Base-by-base conservation (phyloP, 2,329 filamentous ascomycete species). In the Aspergillus ibericus region DNA sequence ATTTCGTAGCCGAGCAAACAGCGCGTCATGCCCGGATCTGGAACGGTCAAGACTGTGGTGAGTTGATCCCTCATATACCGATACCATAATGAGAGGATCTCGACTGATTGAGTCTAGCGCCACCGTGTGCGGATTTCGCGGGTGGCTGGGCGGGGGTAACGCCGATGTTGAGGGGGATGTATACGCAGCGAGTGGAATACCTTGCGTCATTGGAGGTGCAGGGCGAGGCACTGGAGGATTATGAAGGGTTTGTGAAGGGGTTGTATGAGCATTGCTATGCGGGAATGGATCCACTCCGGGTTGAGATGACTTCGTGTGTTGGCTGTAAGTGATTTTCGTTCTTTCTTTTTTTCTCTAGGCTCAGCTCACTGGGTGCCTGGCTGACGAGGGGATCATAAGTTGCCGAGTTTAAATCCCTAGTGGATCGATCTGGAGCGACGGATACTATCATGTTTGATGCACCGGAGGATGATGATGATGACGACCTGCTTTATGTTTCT, bases 1-100 rank as follows among this genome's bases (percentile, higher is more conserved):
- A 53, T 34, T 57, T 27, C 9, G 22, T 57, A 9, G 47, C 38
- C 4, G 59, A 60, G 16, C 55, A 58, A 22, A 32, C 16, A 2
- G 15, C 27, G 4, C 55, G 47, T 0, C 51, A 58, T 25, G 32
- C 8, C 5, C 46, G 46, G 9, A 4, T 20, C 13, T 27, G 35
- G 18, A 15, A 40, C 12, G 36, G 27, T 9, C 51, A 58, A 15
- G n/a, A 48, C 2, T 10, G 22, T n/a, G 34, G 59, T 55, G 40
- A 25, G 44, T 29, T 6, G 16, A 27, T 27, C 18, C 8, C 27
- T 29, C 27, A 32, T 9, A 25, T 25, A 3, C 22, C 5, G 22
- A 25, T 25, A 5, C 3, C 22, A 25, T 25, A 25, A 25, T 5
- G 9, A 29, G 27, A 29, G n/a, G n/a, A n/a, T n/a, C n/a, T 29